Evolutionary conservation across 805 yeast genomes (phyloP), one percentile per base, ranked within the genome.

Genomic region (Sugiyamaella smithiae): DNA sequence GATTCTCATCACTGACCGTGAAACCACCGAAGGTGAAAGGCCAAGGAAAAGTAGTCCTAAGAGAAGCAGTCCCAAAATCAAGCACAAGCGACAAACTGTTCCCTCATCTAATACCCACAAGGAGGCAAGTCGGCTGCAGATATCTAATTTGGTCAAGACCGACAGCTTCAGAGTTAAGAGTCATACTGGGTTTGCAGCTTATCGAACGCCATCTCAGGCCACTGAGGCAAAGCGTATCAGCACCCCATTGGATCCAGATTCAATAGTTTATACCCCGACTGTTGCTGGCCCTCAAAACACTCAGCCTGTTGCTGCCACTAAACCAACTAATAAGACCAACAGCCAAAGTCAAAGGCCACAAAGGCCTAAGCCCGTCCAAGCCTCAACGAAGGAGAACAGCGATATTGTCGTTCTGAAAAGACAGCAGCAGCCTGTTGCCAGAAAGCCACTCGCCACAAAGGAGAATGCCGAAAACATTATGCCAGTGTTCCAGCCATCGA

Each of bases 121-220:
- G 40, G 53, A 46, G 37, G 28, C 49, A 6, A 50, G 50, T 14
- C 43, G 57, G 33, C 40, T 55, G 35, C 57, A 56, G 46, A 55
- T 56, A 22, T 44, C 58, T 23, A 57, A 55, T 11, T 43, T 52
- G 36, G 55, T 56, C 44, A 56, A 56, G 45, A 55, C 56, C 7
- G 59, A 55, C 46, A 52, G 55, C 48, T 56, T 56, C 53, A 52
- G 47, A 43, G 36, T 29, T 29, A 14, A 32, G 25, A 41, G 40
- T 25, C 46, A 46, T 17, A 46, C 41, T 17, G 45, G 50, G 4
- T 46, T 46, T 24, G 45, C 50, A 6, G 50, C 50, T n/a, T 46
- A 40, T 22, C 43, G 46, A 23, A 41, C 50, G 5, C 50, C 50
- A n/a, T 41, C 33, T 11, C 38, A 35, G 22, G 22, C 19, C 9